phyloP scores from a whole-genome alignment of 768 basidiomycete genomes.

The Hypsizygus marmoreus region DNA sequence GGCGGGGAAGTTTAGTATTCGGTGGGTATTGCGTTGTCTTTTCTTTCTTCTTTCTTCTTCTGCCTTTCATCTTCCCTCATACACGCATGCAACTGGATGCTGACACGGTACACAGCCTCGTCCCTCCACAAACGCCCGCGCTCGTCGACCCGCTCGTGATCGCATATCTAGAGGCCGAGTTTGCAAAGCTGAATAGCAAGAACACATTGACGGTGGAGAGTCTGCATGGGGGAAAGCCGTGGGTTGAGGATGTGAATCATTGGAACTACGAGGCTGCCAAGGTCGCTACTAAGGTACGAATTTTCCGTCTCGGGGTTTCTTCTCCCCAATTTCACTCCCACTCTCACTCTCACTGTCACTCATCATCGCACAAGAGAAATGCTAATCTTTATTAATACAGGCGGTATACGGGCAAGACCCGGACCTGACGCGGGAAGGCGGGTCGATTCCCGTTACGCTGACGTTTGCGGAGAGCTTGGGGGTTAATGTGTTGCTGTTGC shows the following conservation, averaged over 20 bases:
- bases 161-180: conserved; percentile 73
- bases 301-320: background rate
- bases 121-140: conserved; percentile 87
- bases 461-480: conserved; percentile 89
- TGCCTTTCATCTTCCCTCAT: background rate
- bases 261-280: conserved; percentile 94
- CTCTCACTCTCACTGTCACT: no score
- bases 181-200: conserved; percentile 84
- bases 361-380: no score
- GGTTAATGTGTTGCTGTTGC: conserved; percentile 86
- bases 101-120: conserved; percentile 66
- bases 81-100: no score
- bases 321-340: no score
- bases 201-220: conserved; percentile 74
- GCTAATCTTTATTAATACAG: conserved; percentile 22
- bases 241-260: conserved; percentile 84
- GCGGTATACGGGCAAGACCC: conserved; percentile 74
- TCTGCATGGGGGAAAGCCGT: conserved; percentile 84
- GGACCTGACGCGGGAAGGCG: conserved; percentile 89
- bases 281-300: conserved; percentile 74
- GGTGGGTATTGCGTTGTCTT: no score
- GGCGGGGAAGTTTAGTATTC: conserved; percentile 92
- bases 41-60: background rate
- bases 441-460: conserved; percentile 91
- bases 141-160: conserved; percentile 69